Base-by-base conservation (phyloP, 352 stramenopile species). In the Globisporangium rhizosaccharum region DNA sequence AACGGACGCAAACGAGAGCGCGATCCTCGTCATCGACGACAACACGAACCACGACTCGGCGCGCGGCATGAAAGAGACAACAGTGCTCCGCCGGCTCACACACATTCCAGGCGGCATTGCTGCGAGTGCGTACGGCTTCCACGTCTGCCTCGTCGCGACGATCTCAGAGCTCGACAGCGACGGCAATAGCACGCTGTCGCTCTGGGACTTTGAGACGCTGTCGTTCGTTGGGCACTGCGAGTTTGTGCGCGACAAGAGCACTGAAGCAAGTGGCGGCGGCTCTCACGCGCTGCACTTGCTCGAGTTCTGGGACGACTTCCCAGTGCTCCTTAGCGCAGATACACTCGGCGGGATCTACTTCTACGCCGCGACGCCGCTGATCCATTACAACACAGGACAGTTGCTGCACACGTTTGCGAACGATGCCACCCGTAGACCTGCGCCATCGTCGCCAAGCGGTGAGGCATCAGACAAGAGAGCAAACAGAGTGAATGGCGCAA, bases 181-280 rank as follows among this genome's bases (percentile, higher is more conserved):
- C 0, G 61, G 51, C 33, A 67, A 63, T 39, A 68, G 37, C n/a
- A 59, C 9, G 14, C 44, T 92, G 47, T 77, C 69, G 14, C 64
- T 92, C 37, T 95, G 84, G 84, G 82, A 91, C 51, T 92, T 92
- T 44, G 82, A 94, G 56, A 88, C 79, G 15, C 66, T 94, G 0
- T 61, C 69, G 0, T 72, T 81, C 18, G 59, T 82, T 8, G 66
- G 57, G 6, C 51, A 69, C 17, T 90, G 77, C 44, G 68, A 57
- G 2, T 73, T 70, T 15, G 45, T 61, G 6, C 57, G 62, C 17
- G 57, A 66, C 23, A n/a, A 15, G 17, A 26, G 20, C 44, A 5
- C 9, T 7, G 44, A 49, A 15, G 20, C n/a, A 26, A 20, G 6
- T 18, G 44, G 20, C 41, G 18, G 41, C 41, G 41, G 18, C 8